Evolutionary conservation across 306 rosid species (phyloP).

Genomic region (Trichosanthes truncata): DNA sequence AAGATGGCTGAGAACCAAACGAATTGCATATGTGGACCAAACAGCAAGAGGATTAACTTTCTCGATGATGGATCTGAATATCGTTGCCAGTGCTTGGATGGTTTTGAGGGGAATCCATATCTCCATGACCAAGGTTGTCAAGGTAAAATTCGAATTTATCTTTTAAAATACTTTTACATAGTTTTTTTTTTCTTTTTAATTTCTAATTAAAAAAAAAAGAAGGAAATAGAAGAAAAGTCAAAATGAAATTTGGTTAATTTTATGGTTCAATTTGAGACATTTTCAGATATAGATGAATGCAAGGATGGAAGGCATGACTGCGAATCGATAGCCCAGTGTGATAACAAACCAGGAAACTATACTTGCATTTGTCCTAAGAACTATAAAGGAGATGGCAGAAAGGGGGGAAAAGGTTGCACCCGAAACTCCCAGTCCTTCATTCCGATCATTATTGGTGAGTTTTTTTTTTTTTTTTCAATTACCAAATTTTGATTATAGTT

Average conservation of each 20-base stretch:
- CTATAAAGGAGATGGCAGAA: conserved; percentile 6
- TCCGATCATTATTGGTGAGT: background rate
- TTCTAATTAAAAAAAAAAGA: too few species aligned
- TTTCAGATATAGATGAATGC: conserved; percentile 10
- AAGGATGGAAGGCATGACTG: background rate
- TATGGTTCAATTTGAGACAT: background rate
- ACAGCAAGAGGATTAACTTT: background rate
- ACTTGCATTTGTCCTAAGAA: background rate
- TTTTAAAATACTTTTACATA: too few species aligned
- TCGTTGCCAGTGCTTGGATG: conserved; percentile 22
- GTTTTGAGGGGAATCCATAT: conserved; percentile 37
- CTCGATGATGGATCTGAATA: conserved; percentile 10
- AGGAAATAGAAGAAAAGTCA: too few species aligned
- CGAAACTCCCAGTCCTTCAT: background rate
- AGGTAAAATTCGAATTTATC: conserved; percentile 1
- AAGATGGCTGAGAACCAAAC: too few species aligned
- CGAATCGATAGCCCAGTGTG: background rate
- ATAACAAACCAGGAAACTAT: background rate
- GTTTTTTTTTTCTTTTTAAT: too few species aligned
- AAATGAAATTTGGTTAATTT: too few species aligned
- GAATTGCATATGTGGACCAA: conserved; percentile 11
- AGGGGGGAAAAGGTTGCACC: background rate
- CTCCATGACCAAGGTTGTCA: conserved; percentile 25
- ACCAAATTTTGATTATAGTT: too few species aligned
- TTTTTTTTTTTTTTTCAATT: background rate